Conservation (phyloP, 768 basidiomycete species). For the Auriscalpium vulgare region DNA sequence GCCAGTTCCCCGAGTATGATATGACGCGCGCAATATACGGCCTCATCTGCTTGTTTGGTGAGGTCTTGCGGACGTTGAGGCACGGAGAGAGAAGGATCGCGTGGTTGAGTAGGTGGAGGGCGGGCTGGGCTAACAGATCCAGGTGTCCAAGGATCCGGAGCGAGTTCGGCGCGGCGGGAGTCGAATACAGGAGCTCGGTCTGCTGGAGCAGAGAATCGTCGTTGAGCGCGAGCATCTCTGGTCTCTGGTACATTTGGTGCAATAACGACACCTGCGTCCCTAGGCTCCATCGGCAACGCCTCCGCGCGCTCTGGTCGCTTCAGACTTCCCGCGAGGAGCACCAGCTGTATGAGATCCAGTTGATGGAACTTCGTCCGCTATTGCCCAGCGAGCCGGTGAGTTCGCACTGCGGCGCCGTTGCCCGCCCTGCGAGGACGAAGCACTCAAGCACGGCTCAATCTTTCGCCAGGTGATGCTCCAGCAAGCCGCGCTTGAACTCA, state of each 20-base stretch:
- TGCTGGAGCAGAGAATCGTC: slow-evolving; percentile 72
- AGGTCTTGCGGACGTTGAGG: too few species aligned
- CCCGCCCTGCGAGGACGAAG: slow-evolving; percentile 71
- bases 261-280: too few species aligned
- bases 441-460: slow-evolving; percentile 71
- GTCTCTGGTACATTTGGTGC: too few species aligned
- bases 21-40: slow-evolving; percentile 89
- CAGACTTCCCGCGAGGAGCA: slow-evolving; percentile 86
- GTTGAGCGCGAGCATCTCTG: too few species aligned
- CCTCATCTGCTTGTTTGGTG: slow-evolving; percentile 82
- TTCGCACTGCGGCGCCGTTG: slow-evolving; percentile 78
- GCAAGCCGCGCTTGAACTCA: slow-evolving; percentile 74
- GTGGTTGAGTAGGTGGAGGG: slow-evolving; percentile 90
- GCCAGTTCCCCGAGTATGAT: slow-evolving; percentile 88
- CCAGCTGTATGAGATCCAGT: slow-evolving; percentile 67
- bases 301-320: background rate
- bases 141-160: slow-evolving; percentile 62
- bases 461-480: slow-evolving; percentile 51
- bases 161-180: slow-evolving; percentile 35
- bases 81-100: too few species aligned
- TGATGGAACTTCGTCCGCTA: slow-evolving; percentile 86
- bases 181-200: slow-evolving; percentile 81
- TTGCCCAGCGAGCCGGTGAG: slow-evolving; percentile 82
- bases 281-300: too few species aligned
- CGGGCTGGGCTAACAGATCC: slow-evolving; percentile 76